Percentiles rank a stretch among this genome's conserved stretches.
These are phyloP conservation scores for Microthlaspi erraticum DNA, from an alignment of 345 rosid species.

Conservation along the genomic window DNA sequence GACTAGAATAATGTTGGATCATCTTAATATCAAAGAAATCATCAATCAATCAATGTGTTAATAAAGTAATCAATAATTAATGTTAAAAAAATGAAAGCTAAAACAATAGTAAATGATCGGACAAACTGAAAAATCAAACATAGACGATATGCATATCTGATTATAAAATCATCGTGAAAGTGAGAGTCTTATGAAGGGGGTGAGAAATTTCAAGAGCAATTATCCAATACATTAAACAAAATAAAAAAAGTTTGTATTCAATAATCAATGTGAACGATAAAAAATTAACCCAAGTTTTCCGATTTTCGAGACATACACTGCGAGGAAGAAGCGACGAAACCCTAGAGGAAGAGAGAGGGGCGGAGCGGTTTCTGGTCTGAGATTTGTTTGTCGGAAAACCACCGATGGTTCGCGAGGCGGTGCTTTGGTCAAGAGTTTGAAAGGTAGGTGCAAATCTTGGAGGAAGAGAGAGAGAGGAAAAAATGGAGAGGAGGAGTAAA, in stretches of 20 bases:
- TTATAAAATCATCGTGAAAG: slow-evolving; percentile 26
- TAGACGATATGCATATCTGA: slow-evolving; percentile 2
- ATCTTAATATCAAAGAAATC: background rate
- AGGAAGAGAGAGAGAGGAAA: slow-evolving; percentile 9
- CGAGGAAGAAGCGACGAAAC: slow-evolving; percentile 9
- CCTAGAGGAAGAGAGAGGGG: slow-evolving; percentile 5
- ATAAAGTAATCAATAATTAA: background rate
- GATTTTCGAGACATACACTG: slow-evolving; percentile 28
- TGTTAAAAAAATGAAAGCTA: slow-evolving; percentile 3
- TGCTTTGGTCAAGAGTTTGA: slow-evolving; percentile 32
- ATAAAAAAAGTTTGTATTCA: background rate
- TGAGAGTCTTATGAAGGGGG: slow-evolving; percentile 25
- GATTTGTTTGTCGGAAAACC: slow-evolving; percentile 33
- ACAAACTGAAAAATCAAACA: slow-evolving; percentile 25
- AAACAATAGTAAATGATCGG: slow-evolving; percentile 7
- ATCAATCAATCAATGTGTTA: slow-evolving; percentile 16
- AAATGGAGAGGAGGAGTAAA: slow-evolving; percentile 36
- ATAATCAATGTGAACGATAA: background rate
- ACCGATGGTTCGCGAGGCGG: slow-evolving; percentile 15
- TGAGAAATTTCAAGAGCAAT: background rate
- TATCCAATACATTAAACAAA: slow-evolving; percentile 10
- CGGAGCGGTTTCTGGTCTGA: slow-evolving; percentile 14
- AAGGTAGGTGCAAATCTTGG: slow-evolving; percentile 46
- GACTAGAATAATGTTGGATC: background rate
- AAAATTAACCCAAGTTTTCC: background rate